A percentile compares a stretch with the other conserved stretches of the same genome.
phyloP scores from a whole-genome alignment of 1,139 yeast genomes.

The Candida sanyaensis region DNA sequence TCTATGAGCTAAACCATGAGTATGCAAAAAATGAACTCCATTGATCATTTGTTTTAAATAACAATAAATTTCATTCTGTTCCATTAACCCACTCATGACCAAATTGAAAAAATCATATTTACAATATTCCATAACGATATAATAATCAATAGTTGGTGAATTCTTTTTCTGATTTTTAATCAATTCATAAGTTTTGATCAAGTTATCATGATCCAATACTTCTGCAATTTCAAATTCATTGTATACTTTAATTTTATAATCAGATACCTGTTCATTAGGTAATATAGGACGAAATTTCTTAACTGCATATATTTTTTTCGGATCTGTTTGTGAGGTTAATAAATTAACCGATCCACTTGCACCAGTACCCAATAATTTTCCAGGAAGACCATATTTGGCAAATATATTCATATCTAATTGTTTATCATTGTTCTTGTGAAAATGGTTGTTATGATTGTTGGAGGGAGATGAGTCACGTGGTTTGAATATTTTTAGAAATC shows the following conservation, averaged over 20 bases:
- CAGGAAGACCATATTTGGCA: conserved; percentile 59
- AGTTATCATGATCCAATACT: conserved; percentile 58
- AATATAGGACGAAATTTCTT: conserved; percentile 64
- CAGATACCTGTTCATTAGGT: conserved; percentile 52
- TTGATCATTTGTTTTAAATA: conserved; percentile 66
- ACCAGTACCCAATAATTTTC: conserved; percentile 66
- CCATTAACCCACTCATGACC: conserved; percentile 73
- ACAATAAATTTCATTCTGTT: conserved; percentile 58
- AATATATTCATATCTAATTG: conserved; percentile 21
- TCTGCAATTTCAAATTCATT: conserved; percentile 70
- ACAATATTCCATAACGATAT: conserved; percentile 75
- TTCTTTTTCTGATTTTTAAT: conserved; percentile 33
- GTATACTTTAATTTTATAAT: conserved; percentile 63
- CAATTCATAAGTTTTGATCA: conserved; percentile 66
- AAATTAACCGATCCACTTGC: conserved; percentile 77
- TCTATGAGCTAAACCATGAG: conserved; percentile 72
- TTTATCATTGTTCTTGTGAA: conserved; percentile 1
- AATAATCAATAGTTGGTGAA: conserved; percentile 37
- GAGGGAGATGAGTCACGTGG: conserved; percentile 16
- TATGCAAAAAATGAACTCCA: conserved; percentile 65
- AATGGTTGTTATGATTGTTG: conserved; percentile 4
- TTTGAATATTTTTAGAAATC: conserved; percentile 42
- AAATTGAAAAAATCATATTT: conserved; percentile 75
- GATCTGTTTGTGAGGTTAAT: conserved; percentile 49
- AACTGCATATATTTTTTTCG: conserved; percentile 58